Evolutionary conservation across 805 yeast genomes (phyloP), one percentile per base, ranked within the genome.

Genomic region (Candida glaebosa): DNA sequence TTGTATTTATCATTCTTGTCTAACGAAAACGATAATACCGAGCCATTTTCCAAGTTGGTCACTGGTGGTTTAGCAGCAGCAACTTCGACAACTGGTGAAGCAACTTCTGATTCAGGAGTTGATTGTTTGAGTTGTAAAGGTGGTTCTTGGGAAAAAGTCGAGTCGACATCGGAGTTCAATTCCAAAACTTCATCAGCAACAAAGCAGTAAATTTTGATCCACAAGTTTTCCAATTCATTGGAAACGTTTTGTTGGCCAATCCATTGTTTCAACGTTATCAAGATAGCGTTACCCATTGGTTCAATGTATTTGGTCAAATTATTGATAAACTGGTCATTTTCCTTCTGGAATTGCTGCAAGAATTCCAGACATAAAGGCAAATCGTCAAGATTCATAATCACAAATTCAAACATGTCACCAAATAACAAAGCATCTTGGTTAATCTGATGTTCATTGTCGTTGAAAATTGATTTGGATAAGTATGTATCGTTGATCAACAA

Each of bases 121-220:
- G 24, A 15, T 20, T 35, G 24, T 18, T 37, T 39, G 8, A 42
- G 45, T 28, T 40, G 44, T 33, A 20, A 30, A 31, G 47, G 40
- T 18, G 39, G 15, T 34, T 39, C 38, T 41, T 18, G 31, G 57
- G 38, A 35, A 48, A 38, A 43, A 38, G 54, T 44, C 3, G 65
- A 58, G 10, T 56, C 62, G 15, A 35, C 52, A 25, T 61, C 67
- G 34, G 51, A 60, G 19, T 52, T 48, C 22, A 48, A 50, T 31
- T 48, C 57, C 47, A 69, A 64, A 20, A 69, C 51, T 20, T 55
- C 52, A 46, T 68, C 66, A n/a, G 72, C 72, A 47, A 69, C 46
- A 42, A 51, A 61, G n/a, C 68, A 57, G 49, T 63, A 69, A 20
- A 67, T 53, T 49, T 65, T 61, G 19, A 68, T 61, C 73, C 73